Base-by-base conservation (phyloP, 2,329 filamentous ascomycete genomes). In the Podosphaera fusca region DNA sequence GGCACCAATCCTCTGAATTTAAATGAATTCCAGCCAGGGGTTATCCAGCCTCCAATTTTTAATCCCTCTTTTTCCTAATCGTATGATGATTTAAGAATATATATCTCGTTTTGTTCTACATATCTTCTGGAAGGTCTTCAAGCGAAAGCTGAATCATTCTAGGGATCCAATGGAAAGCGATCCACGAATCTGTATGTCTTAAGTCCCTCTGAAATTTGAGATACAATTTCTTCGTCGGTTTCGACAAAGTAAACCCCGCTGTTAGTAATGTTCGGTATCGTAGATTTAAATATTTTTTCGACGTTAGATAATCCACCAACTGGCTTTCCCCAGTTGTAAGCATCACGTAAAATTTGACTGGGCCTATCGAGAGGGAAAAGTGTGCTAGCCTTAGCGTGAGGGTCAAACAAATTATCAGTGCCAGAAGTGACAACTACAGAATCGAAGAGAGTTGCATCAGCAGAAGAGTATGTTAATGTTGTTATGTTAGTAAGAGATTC, bases 261-360 rank as follows among this genome's bases (percentile, higher is more conserved):
- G 12, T 55, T 55, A 21, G 53, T 45, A 3, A 14, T 31, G 14
- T 29, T 21, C 6, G n/a, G 7, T 38, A 35, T 34, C 47, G 50
- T 45, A 38, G 31, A 29, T 4, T 33, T 34, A 38, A 63, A 53
- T 3, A 61, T 61, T 5, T 60, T 62, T 9, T 63, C 69, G 0
- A 68, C 69, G 10, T 64, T 67, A 1, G 80, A 81, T 0, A 85
- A 61, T 34, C 76, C 77, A 12, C 72, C 81, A 31, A 87, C 70
- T 0, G 84, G 80, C 72, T 87, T 87, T 3, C 82, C 83, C 72
- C 80, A 87, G 31, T 77, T 71, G 69, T 79, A 87, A 0, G 74
- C 77, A 63, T 81, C 77, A 14, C 72, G 65, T 21, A 85, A 66
- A 55, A 87, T 81, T 70, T 84, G 75, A 1, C 74, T 67, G 0